A percentile compares a stretch with the other conserved stretches of the same genome.
Evolutionary conservation across 176 grass and related monocot species (phyloP).

Genomic region (Carex kokanica): DNA sequence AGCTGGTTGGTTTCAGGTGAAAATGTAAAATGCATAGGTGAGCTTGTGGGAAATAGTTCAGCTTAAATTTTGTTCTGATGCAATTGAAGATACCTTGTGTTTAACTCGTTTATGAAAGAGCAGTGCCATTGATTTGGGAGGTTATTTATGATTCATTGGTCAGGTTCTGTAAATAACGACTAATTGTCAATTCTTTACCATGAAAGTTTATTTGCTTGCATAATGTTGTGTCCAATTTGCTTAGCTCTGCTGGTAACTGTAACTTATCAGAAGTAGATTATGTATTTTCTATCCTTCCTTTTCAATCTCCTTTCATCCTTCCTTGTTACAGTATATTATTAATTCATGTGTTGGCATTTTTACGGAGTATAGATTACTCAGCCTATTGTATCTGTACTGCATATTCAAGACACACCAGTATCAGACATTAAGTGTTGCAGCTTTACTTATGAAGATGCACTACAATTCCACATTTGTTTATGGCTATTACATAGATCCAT

Average conservation of each 20-base stretch:
- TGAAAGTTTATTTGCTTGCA: not conserved
- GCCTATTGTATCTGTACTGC: not conserved
- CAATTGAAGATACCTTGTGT: not conserved
- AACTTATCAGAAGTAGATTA: not conserved
- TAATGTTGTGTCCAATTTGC: not conserved
- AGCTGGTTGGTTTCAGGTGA: not conserved
- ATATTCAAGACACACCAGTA: not conserved
- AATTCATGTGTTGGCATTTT: not conserved
- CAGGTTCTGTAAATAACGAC: not conserved
- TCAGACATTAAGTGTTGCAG: not conserved
- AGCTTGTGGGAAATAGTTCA: not conserved
- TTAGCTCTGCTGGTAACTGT: not conserved
- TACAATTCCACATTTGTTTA: not conserved
- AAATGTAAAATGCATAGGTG: not conserved
- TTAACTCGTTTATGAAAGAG: not conserved
- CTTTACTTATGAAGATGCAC: not conserved
- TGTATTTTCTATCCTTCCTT: not conserved
- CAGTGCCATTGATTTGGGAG: not conserved
- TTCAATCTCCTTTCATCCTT: not conserved
- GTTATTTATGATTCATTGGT: not conserved
- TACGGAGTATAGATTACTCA: not conserved
- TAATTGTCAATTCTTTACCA: not conserved
- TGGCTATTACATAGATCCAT: not conserved
- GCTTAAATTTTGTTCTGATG: not conserved
- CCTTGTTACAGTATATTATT: not conserved